Evolutionary conservation across 2,329 filamentous ascomycete species (phyloP).

Genomic region (Knoxdaviesia capensis): DNA sequence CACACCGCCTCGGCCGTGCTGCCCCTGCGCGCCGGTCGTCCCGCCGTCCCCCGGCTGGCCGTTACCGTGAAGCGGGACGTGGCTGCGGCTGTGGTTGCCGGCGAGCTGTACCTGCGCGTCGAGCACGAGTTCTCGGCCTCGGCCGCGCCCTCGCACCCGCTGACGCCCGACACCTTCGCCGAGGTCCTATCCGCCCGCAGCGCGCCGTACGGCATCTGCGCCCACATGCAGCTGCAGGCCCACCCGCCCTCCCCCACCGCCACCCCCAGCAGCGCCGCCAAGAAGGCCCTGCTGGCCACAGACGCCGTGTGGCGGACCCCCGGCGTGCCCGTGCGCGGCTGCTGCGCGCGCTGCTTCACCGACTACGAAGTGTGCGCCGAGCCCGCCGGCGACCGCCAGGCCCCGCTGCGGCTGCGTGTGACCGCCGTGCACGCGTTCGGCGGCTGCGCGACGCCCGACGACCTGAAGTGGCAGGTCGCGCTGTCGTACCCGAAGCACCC

Average conservation of each 20-base stretch:
- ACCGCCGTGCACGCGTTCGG: conserved; percentile 3
- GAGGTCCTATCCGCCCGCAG: too few species aligned
- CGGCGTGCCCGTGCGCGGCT: too few species aligned
- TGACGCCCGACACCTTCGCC: neutral
- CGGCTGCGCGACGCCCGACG: neutral
- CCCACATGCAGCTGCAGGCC: too few species aligned
- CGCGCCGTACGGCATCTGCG: too few species aligned
- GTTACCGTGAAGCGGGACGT: neutral
- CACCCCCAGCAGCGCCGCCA: too few species aligned
- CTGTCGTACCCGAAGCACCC: too few species aligned
- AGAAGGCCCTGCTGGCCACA: too few species aligned
- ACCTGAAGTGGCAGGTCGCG: conserved; percentile 1
- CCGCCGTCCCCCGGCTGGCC: neutral
- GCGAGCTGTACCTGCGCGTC: neutral
- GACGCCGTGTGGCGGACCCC: too few species aligned
- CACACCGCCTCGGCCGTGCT: neutral
- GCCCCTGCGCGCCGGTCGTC: neutral
- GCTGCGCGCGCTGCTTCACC: too few species aligned
- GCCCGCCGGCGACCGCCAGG: neutral
- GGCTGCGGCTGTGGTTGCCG: neutral
- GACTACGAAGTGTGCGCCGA: too few species aligned
- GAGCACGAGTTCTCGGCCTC: neutral
- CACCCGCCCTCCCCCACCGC: too few species aligned
- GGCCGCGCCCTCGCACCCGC: neutral
- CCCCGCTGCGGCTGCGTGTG: neutral